Conservation (phyloP, 345 rosid species). For the Dipteronia dyeriana region DNA sequence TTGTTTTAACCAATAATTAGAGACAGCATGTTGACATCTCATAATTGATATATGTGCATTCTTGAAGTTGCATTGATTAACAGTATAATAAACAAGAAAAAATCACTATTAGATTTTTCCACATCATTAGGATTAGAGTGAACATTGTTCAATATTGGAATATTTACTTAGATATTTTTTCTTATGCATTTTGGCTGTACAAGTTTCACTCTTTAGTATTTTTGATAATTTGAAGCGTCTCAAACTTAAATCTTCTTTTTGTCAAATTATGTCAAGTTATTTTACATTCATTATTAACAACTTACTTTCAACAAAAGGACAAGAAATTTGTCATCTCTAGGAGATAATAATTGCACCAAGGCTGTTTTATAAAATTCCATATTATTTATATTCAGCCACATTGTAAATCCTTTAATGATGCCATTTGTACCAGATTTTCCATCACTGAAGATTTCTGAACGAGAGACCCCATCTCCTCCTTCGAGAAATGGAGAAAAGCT, state of each 20-base stretch:
- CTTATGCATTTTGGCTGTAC: neutral
- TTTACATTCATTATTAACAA: neutral
- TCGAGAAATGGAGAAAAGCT: neutral
- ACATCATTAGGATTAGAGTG: neutral
- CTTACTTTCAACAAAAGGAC: neutral
- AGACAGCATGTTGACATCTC: neutral
- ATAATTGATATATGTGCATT: neutral
- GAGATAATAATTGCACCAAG: neutral
- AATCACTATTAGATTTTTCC: neutral
- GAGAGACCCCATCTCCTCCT: slow-evolving; percentile 20
- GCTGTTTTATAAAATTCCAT: neutral
- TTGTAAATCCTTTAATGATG: slow-evolving; percentile 2
- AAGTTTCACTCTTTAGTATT: neutral
- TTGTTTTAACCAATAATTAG: no score
- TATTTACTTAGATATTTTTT: neutral
- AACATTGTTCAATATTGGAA: neutral
- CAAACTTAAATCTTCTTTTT: neutral
- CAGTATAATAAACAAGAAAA: no score
- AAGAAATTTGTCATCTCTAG: neutral
- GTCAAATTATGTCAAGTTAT: neutral
- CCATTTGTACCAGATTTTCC: slow-evolving; percentile 21
- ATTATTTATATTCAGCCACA: neutral
- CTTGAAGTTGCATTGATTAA: neutral
- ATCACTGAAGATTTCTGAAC: slow-evolving; percentile 20
- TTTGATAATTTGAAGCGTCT: no score